Evolutionary conservation across 2,329 filamentous ascomycete genomes (phyloP).

Genomic region (Thelonectria blattea): DNA sequence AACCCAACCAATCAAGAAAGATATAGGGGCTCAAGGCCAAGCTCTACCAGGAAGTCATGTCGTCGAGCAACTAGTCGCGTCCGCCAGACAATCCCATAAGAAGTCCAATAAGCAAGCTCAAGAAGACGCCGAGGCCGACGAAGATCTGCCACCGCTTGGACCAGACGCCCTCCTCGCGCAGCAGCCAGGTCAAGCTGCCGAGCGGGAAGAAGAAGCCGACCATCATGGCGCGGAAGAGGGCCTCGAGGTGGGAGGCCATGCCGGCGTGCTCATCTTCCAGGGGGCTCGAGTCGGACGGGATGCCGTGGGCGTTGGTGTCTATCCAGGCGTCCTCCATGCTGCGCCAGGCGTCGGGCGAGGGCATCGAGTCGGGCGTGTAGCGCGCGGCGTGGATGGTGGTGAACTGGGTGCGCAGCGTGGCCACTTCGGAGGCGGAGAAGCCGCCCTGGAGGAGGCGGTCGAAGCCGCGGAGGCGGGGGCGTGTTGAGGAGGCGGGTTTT

Average conservation of each 20-base stretch:
- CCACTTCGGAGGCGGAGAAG: conserved; percentile 83
- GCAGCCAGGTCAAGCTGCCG: conserved; percentile 82
- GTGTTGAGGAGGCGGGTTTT: conserved; percentile 36
- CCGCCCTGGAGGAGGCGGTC: conserved; percentile 82
- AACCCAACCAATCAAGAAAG: conserved; percentile 76
- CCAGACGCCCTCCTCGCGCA: conserved; percentile 88
- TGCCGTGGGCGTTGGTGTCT: conserved; percentile 64
- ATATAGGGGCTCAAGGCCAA: conserved; percentile 82
- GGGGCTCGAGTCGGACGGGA: conserved; percentile 47
- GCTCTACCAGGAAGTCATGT: conserved; percentile 64
- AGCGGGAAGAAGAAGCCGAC: conserved; percentile 96
- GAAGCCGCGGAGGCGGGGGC: conserved; percentile 70
- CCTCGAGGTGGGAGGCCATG: conserved; percentile 69
- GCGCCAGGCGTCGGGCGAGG: conserved; percentile 75
- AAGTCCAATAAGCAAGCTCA: conserved; percentile 79
- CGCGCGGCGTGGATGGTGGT: conserved; percentile 80
- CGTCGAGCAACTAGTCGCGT: no score
- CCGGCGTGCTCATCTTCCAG: conserved; percentile 57
- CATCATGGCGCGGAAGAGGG: conserved; percentile 85
- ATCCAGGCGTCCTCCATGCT: conserved; percentile 90
- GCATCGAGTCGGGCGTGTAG: conserved; percentile 89
- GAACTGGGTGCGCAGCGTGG: conserved; percentile 86
- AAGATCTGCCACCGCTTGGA: conserved; percentile 83
- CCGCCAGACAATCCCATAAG: conserved; percentile 52
- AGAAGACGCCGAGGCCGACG: conserved; percentile 80